A percentile compares a stretch with the other conserved stretches of the same genome.
Evolutionary conservation across 2,329 filamentous ascomycete species (phyloP).

Genomic region (Clarireedia hainanense): DNA sequence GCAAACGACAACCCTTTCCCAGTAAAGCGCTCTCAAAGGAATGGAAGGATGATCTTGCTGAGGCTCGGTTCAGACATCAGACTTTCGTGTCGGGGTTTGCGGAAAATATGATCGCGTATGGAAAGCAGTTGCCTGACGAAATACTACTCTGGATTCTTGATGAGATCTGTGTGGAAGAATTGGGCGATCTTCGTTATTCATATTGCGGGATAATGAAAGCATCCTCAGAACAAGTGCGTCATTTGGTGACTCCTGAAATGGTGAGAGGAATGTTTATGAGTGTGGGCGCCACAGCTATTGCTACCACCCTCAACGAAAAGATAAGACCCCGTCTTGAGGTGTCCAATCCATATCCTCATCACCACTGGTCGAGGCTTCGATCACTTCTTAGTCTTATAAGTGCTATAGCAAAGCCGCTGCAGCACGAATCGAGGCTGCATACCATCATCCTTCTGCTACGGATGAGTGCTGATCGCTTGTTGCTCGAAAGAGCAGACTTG

Average conservation of each 20-base stretch:
- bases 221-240: constrained; percentile 35
- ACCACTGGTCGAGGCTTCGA: constrained; percentile 23
- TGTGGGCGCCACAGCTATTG: constrained; percentile 48
- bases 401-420: constrained; percentile 22
- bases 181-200: constrained; percentile 47
- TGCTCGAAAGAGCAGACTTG: constrained; percentile 38
- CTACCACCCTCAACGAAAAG: constrained; percentile 28
- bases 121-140: constrained; percentile 49
- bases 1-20: constrained; percentile 23
- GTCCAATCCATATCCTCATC: constrained; percentile 17
- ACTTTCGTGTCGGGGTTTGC: constrained; percentile 56
- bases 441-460: constrained; percentile 43
- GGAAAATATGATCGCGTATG: constrained; percentile 41
- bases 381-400: constrained; percentile 20
- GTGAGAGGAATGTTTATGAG: constrained; percentile 47
- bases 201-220: constrained; percentile 49
- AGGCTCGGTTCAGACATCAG: constrained; percentile 45
- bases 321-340: constrained; percentile 15
- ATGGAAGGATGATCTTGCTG: constrained; percentile 32
- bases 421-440: constrained; percentile 24
- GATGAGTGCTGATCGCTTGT: constrained; percentile 46
- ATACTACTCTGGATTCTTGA: constrained; percentile 59
- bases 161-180: constrained; percentile 48
- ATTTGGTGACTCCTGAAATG: constrained; percentile 38
- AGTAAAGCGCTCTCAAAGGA: constrained; percentile 9